Evolutionary conservation across 176 grass and related monocot genomes (phyloP), one percentile per base, ranked within the genome.

Genomic region (Cocos nucifera): DNA sequence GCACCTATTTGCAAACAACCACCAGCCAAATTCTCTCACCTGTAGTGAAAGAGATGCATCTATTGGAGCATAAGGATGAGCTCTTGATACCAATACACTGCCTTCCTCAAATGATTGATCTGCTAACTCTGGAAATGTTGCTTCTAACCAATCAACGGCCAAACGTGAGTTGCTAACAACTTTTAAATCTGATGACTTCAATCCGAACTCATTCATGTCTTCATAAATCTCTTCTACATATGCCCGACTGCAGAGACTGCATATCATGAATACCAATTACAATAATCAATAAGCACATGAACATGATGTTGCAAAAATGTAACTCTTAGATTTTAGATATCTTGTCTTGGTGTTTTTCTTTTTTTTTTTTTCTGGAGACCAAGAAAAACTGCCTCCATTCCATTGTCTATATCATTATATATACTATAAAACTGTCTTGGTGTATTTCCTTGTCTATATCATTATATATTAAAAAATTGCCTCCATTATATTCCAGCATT

Each of bases 111-210:
- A 72, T 62, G 80, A 75, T 72, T 79, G 83, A 77, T 69, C 56
- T 57, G 78, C 66, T 62, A 97, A 19, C 57, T 97, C 87, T 55
- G 93, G 87, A 78, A 91, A 97, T 21, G 81, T 97, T 73, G 81
- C 78, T 79, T 97, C 93, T 73, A 97, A 77, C 93, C 87, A 97
- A 56, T 72, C 74, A 75, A 88, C 84, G 35, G 87, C 93, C 66
- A 85, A 72, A 88, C 57, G 78, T 55, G 81, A 85, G 62, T 81
- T 85, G 49, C 78, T 85, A 70, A 80, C 73, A 35, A 82, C 65
- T 85, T 85, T 85, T 73, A 78, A 71, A 68, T 91, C 79, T 48
- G 78, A 82, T 53, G 84, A 87, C 58, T 83, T 74, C 67, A 88
- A 80, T 55, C 83, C 84, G 78, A 88, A 85, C 54, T 76, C 49